These are phyloP conservation scores for Melastoma malabathricum DNA, from an alignment of 345 rosid genomes.

Conservation along the genomic window DNA sequence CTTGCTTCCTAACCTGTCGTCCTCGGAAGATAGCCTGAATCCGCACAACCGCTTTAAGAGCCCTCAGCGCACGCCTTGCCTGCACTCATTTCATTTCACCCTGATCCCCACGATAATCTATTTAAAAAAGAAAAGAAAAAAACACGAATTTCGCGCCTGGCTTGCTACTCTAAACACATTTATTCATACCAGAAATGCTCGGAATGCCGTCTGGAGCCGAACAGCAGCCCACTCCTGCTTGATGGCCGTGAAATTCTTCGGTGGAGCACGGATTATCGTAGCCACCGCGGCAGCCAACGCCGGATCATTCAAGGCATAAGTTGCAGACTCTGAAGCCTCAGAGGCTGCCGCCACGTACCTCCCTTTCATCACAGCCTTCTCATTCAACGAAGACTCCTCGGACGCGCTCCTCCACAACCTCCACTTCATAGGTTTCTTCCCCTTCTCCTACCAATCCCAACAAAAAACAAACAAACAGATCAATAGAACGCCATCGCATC, in stretches of 20 bases:
- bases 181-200: slow-evolving; percentile 56
- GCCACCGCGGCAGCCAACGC: slow-evolving; percentile 61
- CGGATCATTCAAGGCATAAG: slow-evolving; percentile 27
- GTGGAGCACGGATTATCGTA: slow-evolving; percentile 58
- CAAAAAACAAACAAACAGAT: not conserved
- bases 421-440: slow-evolving; percentile 72
- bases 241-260: slow-evolving; percentile 54
- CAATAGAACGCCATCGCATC: not conserved
- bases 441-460: slow-evolving; percentile 9
- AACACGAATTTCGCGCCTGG: no score
- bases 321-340: slow-evolving; percentile 31
- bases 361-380: slow-evolving; percentile 29
- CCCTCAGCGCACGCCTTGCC: slow-evolving; percentile 81
- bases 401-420: slow-evolving; percentile 85
- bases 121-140: no score
- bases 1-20: slow-evolving; percentile 75
- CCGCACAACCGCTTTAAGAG: slow-evolving; percentile 78
- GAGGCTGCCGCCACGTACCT: slow-evolving; percentile 33
- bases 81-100: slow-evolving; percentile 8
- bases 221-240: slow-evolving; percentile 87
- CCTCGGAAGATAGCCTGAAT: slow-evolving; percentile 86
- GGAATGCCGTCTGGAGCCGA: slow-evolving; percentile 72
- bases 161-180: no score
- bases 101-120: no score
- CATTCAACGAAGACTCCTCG: slow-evolving; percentile 33